Base-by-base conservation (phyloP, 2,329 filamentous ascomycete species). In the Microdochium paspali region DNA sequence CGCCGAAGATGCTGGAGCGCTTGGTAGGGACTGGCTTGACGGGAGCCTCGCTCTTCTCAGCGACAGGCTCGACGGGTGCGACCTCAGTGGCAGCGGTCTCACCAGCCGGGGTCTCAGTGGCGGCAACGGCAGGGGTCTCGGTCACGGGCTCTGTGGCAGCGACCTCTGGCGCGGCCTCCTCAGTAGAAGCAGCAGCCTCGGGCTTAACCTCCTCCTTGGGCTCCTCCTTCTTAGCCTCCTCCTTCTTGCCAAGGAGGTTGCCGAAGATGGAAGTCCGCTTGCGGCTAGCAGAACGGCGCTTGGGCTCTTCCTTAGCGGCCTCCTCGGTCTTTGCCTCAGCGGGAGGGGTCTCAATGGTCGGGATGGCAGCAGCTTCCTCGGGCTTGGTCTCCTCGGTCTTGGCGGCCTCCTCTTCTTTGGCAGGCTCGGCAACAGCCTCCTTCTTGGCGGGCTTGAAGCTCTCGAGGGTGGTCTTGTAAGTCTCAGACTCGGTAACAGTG, bases 381-480 rank as follows among this genome's bases (percentile, higher is more conserved):
- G 50, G 46, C 26, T 47, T 57, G 10, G 50, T 47, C 18, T 54
- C 54, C 48, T 66, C 66, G 35, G 64, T 64, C 54, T 63, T 61
- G 44, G 55, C 49, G 31, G 53, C 50, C 56, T 58, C 53, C 53
- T 67, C 66, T 52, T 64, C 59, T 56, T 64, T 62, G 56, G 69
- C 67, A 28, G 56, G 64, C 49, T 60, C 61, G 44, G 67, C 60
- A 62, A 68, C 69, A 57, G 70, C 66, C 64, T 76, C 71, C 64
- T 70, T 68, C 55, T 65, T 64, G 46, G 57, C 59, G 31, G 74
- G 76, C 68, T 79, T 79, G 56, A 80, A 70, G 62, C 83, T 84
- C 72, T 90, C 85, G 20, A 93, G 70, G 55, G 87, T 82, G 59
- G 79, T 76, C 82, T 95, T 96, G 84, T 95, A 98, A 50, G 80